These are phyloP conservation scores for Tagetes erecta DNA, from an alignment of 129 eudicot species.

Conservation along the genomic window DNA sequence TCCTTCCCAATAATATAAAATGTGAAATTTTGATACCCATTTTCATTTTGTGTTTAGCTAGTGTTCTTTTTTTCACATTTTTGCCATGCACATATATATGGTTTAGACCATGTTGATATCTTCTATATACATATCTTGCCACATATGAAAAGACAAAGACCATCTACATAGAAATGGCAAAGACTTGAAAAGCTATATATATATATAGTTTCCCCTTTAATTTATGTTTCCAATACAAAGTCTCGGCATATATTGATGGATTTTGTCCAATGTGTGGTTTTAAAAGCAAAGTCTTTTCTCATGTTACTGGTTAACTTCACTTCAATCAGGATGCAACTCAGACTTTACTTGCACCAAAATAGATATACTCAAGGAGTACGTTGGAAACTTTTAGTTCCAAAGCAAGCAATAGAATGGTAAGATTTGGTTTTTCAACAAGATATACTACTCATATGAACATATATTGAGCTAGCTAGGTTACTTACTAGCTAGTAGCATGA, in stretches of 20 bases:
- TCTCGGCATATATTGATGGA: constrained; percentile 16
- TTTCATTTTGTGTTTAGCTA: not conserved
- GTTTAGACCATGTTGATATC: constrained; percentile 7
- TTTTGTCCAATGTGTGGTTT: constrained; percentile 22
- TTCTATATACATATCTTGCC: constrained; percentile 18
- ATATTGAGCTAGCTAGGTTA: not conserved
- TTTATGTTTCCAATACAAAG: constrained; percentile 33
- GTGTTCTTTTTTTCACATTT: not conserved
- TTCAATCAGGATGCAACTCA: constrained; percentile 27
- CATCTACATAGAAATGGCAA: constrained; percentile 30
- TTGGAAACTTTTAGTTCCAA: constrained; percentile 12
- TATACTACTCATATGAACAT: not conserved
- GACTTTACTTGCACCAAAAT: constrained; percentile 35
- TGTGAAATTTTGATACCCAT: not conserved
- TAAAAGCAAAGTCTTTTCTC: constrained; percentile 31
- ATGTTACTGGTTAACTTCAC: constrained; percentile 24
- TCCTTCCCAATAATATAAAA: not conserved
- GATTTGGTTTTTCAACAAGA: constrained; percentile 14
- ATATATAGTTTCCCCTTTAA: not conserved
- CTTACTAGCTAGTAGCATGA: not conserved
- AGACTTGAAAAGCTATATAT: constrained; percentile 16
- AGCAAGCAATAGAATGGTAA: constrained; percentile 20
- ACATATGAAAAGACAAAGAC: constrained; percentile 20
- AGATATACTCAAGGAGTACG: constrained; percentile 3
- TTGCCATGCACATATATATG: not conserved